These are phyloP conservation scores for Exserohilum turcica DNA, from an alignment of 2,329 filamentous ascomycete species.

Conservation along the genomic window DNA sequence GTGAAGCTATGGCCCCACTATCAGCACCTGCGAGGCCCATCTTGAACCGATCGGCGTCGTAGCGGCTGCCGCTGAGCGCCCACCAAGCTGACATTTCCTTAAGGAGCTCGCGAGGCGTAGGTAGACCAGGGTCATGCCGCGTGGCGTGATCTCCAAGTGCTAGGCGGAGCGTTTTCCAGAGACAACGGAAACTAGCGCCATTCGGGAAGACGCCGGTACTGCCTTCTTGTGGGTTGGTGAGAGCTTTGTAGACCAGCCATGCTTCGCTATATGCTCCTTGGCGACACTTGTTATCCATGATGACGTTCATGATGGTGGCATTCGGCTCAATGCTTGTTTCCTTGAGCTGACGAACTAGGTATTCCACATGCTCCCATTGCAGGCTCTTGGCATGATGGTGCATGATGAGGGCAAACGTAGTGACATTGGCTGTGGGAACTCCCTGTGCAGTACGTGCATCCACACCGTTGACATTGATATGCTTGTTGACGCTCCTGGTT, in stretches of 20 bases:
- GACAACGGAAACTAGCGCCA: constrained; percentile 34
- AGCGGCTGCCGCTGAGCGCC: constrained; percentile 26
- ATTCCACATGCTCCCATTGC: constrained; percentile 45
- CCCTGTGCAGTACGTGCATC: constrained; percentile 7
- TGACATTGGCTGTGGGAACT: constrained; percentile 34
- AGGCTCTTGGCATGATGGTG: constrained; percentile 33
- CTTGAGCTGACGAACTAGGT: constrained; percentile 35
- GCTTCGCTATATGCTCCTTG: constrained; percentile 38
- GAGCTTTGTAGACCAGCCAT: constrained; percentile 35
- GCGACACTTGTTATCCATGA: constrained; percentile 39
- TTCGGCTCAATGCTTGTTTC: constrained; percentile 28
- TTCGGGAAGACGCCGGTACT: constrained; percentile 34
- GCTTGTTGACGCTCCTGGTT: constrained; percentile 6
- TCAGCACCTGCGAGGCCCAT: constrained; percentile 32
- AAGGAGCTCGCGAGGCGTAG: constrained; percentile 39
- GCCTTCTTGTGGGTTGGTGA: constrained; percentile 29
- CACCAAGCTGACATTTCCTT: constrained; percentile 41
- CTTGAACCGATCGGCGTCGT: constrained; percentile 34
- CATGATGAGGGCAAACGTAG: constrained; percentile 42
- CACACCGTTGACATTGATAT: neutral
- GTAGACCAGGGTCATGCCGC: constrained; percentile 28
- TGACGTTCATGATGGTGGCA: constrained; percentile 38
- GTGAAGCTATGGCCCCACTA: constrained; percentile 27
- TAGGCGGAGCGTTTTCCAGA: constrained; percentile 43
- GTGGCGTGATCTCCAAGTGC: constrained; percentile 29